Conservation (phyloP, 805 yeast genomes). For the Lachancea kluyveri region DNA sequence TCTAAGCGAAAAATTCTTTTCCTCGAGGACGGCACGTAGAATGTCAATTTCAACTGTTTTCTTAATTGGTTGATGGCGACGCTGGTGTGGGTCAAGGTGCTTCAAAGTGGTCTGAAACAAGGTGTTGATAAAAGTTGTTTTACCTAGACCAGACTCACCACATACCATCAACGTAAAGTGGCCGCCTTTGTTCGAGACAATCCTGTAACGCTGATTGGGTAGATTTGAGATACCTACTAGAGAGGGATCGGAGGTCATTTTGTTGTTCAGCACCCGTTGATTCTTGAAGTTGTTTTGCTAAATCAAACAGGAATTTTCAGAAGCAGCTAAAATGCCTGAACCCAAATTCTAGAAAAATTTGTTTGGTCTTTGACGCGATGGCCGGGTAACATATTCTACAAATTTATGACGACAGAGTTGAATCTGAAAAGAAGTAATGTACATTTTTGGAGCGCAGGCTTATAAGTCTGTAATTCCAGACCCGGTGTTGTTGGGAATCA, state of each 20-base stretch:
- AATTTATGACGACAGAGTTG: no score
- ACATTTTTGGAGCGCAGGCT: no score
- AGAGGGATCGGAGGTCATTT: slow-evolving; percentile 11
- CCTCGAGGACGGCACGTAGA: slow-evolving; percentile 74
- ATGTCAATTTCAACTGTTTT: slow-evolving; percentile 76
- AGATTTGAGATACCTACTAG: slow-evolving; percentile 66
- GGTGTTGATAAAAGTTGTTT: slow-evolving; percentile 86
- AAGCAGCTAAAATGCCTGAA: no score
- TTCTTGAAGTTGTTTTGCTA: no score
- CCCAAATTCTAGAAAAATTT: no score
- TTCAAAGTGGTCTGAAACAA: slow-evolving; percentile 71
- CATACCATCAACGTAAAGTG: slow-evolving; percentile 77
- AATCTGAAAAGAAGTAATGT: no score
- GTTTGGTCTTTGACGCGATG: no score
- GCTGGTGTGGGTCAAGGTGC: slow-evolving; percentile 37
- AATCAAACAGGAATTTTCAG: no score
- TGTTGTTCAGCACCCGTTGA: no score
- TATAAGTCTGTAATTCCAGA: no score
- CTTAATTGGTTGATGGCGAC: slow-evolving; percentile 44
- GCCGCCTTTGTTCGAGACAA: slow-evolving; percentile 70
- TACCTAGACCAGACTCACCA: slow-evolving; percentile 90
- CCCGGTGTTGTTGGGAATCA: no score
- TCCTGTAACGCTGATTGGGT: slow-evolving; percentile 74
- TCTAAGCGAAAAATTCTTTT: slow-evolving; percentile 70
- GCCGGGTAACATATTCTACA: no score